Base-by-base conservation (phyloP, 306 rosid species). In the Crataegus laevigata region DNA sequence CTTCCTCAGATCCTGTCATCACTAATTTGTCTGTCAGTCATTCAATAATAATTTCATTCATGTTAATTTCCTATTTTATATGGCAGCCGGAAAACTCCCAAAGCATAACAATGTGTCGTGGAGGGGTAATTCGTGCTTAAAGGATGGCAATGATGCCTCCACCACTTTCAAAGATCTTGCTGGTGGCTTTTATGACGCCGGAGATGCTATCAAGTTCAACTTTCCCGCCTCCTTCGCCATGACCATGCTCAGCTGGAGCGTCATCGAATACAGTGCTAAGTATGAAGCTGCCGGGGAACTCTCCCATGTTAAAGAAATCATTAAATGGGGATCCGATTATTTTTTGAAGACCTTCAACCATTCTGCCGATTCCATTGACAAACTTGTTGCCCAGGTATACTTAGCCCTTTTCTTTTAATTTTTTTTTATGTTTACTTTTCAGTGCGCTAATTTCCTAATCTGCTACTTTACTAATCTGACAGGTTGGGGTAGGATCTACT, bases 231-330 rank as follows among this genome's bases (percentile, higher is more conserved):
- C 99, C 4, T 96, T 90, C 74, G 76, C 99, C 62, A 83, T 96
- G 84, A 88, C 98, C 73, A 84, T 96, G 98, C 80, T 96, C 84
- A 96, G 99, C 76, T 96, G 99, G 99, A 96, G 98, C 34, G 99
- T 96, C 2, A 96, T 96, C 38, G 99, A 96, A 77, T 96, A 96
- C 76, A 96, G 94, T 47, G 88, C 91, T 6, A 96, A 92, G 78
- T 96, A 92, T 60, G 96, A 96, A 72, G 99, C 98, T 66, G 90
- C 87, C 22, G 97, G 99, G 12, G 99, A 96, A 68, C 99, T 96
- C 30, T 71, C 81, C 70, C 98, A 96, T 76, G 90, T 85, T 4
- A 92, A 89, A 84, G 99, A 96, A 3, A 75, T 89, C 29, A 96
- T 96, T 22, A 96, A 96, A 78, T 96, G 98, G 98, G 99, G 99